A percentile compares a stretch with the other conserved stretches of the same genome.
Evolutionary conservation across 169 alveolate species (phyloP).

Genomic region (Plasmodium cynomolgi): DNA sequence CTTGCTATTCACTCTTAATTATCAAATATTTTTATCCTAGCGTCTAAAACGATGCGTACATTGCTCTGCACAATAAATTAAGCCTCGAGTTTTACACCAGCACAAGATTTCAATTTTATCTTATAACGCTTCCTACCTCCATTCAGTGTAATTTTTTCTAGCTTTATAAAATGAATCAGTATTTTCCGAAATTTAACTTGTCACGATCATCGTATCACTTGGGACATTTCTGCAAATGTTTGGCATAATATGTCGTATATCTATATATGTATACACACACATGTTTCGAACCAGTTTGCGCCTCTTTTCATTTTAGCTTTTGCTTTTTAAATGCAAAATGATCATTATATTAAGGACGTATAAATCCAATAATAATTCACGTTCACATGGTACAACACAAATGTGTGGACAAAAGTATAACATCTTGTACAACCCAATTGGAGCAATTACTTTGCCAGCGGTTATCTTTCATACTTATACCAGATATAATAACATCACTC

Average conservation of each 20-base stretch:
- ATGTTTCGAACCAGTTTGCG: not conserved
- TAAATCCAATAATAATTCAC: not conserved
- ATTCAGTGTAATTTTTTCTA: not conserved
- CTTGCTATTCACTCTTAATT: not conserved
- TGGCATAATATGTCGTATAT: not conserved
- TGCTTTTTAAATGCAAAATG: not conserved
- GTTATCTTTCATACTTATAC: not conserved
- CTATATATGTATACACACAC: not conserved
- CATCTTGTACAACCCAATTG: not conserved
- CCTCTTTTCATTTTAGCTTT: not conserved
- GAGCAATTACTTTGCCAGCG: not conserved
- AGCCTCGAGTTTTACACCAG: not conserved
- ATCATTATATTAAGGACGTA: not conserved
- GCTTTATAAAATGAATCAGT: not conserved
- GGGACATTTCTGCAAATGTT: not conserved
- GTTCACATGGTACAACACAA: not conserved
- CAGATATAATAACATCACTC: not conserved
- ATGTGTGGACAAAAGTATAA: conserved; percentile 1
- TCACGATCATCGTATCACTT: not conserved
- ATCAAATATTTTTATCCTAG: not conserved
- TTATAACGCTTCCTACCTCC: not conserved
- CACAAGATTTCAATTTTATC: not conserved
- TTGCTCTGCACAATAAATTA: not conserved
- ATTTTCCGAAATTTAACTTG: not conserved
- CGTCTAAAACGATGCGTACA: not conserved